Evolutionary conservation across 768 basidiomycete species (phyloP), one percentile per base, ranked within the genome.

Genomic region (Termitomyces heimii): DNA sequence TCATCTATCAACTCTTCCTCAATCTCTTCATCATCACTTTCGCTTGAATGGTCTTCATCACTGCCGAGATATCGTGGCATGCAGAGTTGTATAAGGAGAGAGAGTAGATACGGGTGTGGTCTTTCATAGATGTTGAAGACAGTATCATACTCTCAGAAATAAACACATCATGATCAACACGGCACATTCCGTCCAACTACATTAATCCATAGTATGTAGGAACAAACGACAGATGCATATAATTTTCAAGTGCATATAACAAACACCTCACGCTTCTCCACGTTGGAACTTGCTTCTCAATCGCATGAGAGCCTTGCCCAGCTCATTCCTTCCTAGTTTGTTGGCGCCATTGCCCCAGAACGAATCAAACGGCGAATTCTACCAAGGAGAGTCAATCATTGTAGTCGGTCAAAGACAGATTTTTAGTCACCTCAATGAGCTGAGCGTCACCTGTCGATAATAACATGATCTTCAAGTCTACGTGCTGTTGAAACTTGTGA

Each of bases 271-370:
- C 5, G 28, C 29, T 51, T 53, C 56, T 53, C 66, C 72, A 64
- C 79, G 43, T 52, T 28, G 80, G 54, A 87, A 71, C 66, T 77
- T 77, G 35, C 72, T 69, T 59, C 88, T 76, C 64, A 90, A 70
- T 60, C 85, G 79, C 63, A 82, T 79, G 18, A 89, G 75, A 12
- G 84, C 82, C 65, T 85, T 87, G 28, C 88, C 89, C 29, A 90
- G 80, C 67, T 90, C 85, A 60, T 90, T 90, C 42, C 81, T 80
- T 12, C 88, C 88, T 61, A 73, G 70, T 22, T 77, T 73, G 68
- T 90, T 82, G 22, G 77, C 74, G 1, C 88, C 88, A 58, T 82
- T 70, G 10, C 88, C 88, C 86, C 88, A 90, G 68, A 89, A 89
- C 34, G 85, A 72, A 64, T 90, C 89, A 59, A 81, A 81, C 49